Evolutionary conservation across 495 filamentous ascomycete genomes (phyloP).

Genomic region (Lepraria neglecta): DNA sequence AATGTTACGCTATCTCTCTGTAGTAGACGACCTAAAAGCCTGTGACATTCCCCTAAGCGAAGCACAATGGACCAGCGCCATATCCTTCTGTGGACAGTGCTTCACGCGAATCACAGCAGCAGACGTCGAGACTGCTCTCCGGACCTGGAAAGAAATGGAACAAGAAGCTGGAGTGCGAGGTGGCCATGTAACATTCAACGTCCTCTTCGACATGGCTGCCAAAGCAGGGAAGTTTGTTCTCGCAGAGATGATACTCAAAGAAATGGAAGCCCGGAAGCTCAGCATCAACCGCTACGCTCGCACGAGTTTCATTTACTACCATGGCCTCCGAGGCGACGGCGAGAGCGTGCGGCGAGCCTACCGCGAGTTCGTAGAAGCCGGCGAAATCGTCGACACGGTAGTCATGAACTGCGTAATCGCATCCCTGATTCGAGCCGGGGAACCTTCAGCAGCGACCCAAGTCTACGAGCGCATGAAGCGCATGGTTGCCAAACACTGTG

Average conservation of each 20-base stretch:
- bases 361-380: conserved; percentile 64
- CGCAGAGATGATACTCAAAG: conserved; percentile 73
- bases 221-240: conserved; percentile 76
- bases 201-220: conserved; percentile 81
- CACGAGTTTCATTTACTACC: conserved; percentile 72
- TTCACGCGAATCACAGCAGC: conserved; percentile 53
- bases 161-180: conserved; percentile 54
- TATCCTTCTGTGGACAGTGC: conserved; percentile 69
- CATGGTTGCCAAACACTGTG: conserved; percentile 40
- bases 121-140: conserved; percentile 66
- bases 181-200: conserved; percentile 75
- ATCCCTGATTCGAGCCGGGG: conserved; percentile 65
- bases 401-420: conserved; percentile 80
- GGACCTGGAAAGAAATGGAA: conserved; percentile 89
- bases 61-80: conserved; percentile 74
- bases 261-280: conserved; percentile 65
- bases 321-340: conserved; percentile 63
- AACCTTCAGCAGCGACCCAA: conserved; percentile 63
- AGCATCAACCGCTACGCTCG: conserved; percentile 66
- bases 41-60: conserved; percentile 55
- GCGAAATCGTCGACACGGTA: conserved; percentile 81
- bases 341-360: conserved; percentile 66
- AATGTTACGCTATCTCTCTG: conserved; percentile 74
- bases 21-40: conserved; percentile 75
- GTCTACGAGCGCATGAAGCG: conserved; percentile 77